A percentile compares a stretch with the other conserved stretches of the same genome.
These are phyloP conservation scores for Cochlearia excelsa DNA, from an alignment of 345 rosid genomes.

Conservation along the genomic window DNA sequence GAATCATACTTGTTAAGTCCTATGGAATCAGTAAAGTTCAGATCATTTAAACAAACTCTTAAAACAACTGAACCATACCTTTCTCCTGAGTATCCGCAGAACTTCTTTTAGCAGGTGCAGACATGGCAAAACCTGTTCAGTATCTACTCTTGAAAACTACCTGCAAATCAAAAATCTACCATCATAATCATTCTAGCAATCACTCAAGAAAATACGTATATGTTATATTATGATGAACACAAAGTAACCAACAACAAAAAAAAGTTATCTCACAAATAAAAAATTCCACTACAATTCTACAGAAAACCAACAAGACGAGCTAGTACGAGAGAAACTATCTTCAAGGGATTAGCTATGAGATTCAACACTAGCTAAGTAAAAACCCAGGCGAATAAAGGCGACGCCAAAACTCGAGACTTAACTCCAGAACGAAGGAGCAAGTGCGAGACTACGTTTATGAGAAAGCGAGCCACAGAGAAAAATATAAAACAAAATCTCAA, in stretches of 20 bases:
- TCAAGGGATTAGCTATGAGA: neutral
- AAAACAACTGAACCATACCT: slow-evolving; percentile 39
- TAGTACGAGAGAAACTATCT: slow-evolving; percentile 4
- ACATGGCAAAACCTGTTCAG: slow-evolving; percentile 37
- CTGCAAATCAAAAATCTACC: slow-evolving; percentile 24
- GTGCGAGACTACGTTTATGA: neutral
- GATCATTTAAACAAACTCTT: neutral
- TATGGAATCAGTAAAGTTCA: slow-evolving; percentile 4
- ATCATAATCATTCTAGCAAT: slow-evolving; percentile 7
- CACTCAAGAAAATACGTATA: slow-evolving; percentile 6
- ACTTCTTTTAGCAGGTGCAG: slow-evolving; percentile 42
- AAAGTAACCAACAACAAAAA: slow-evolving; percentile 7
- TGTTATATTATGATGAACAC: slow-evolving; percentile 6
- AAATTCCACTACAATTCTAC: neutral
- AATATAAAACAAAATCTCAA: neutral
- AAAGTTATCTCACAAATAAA: neutral
- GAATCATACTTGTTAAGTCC: neutral
- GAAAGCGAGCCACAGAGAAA: neutral
- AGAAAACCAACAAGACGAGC: neutral
- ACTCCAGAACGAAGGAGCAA: slow-evolving; percentile 2
- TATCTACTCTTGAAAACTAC: slow-evolving; percentile 16
- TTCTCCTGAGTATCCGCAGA: slow-evolving; percentile 40
- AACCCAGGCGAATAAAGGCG: neutral
- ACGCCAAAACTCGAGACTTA: slow-evolving; percentile 6
- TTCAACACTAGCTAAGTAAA: slow-evolving; percentile 6